Percentiles rank a stretch among this genome's conserved stretches.
Evolutionary conservation across 139 green algal genomes (phyloP).

Genomic region (Spirogloea muscicola): DNA sequence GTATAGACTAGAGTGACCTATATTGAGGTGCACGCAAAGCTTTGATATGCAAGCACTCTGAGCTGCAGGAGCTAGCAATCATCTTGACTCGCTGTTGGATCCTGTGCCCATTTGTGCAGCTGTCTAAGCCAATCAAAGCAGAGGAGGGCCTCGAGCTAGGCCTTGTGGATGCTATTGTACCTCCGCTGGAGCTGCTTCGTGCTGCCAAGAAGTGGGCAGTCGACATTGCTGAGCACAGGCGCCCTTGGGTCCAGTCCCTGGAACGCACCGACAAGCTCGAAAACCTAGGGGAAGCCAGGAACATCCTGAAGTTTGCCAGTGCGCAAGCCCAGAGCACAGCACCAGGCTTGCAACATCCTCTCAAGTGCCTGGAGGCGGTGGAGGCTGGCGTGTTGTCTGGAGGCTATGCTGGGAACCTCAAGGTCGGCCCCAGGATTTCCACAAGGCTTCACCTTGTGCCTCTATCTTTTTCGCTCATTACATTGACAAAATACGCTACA

Average conservation of each 20-base stretch:
- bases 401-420: slow-evolving; percentile 70
- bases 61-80: neutral
- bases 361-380: slow-evolving; percentile 89
- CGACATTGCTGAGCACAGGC: slow-evolving; percentile 69
- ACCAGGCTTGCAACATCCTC: slow-evolving; percentile 72
- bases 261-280: slow-evolving; percentile 70
- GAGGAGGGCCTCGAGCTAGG: slow-evolving; percentile 67
- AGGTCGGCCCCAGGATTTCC: too few species aligned
- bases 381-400: slow-evolving; percentile 73
- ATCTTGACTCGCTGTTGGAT: neutral
- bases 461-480: too few species aligned
- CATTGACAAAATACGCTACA: too few species aligned
- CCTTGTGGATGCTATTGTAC: slow-evolving; percentile 83
- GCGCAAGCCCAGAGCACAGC: slow-evolving; percentile 52
- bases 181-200: slow-evolving; percentile 59
- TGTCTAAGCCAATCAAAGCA: slow-evolving; percentile 61
- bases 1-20: neutral
- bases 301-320: slow-evolving; percentile 77
- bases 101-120: slow-evolving; percentile 45
- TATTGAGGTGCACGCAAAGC: neutral
- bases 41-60: neutral
- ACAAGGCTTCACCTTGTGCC: too few species aligned
- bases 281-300: slow-evolving; percentile 65
- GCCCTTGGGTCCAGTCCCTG: slow-evolving; percentile 51
- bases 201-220: slow-evolving; percentile 63